Evolutionary conservation across 164 flowering plant genomes (phyloP).

Genomic region (Vitis labrusca): DNA sequence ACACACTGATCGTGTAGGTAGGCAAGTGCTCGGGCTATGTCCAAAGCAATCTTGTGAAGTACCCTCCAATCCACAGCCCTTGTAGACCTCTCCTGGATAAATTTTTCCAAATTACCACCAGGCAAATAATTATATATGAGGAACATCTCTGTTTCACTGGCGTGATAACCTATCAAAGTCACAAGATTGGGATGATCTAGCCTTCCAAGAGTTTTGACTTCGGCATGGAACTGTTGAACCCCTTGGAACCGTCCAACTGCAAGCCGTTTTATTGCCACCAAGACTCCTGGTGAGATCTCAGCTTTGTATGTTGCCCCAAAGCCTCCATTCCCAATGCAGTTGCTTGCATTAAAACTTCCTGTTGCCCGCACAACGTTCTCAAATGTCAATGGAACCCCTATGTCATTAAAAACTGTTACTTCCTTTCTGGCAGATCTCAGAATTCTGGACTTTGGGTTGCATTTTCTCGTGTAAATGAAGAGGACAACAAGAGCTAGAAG

Average conservation of each 20-base stretch:
- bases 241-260: slow-evolving; percentile 89
- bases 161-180: slow-evolving; percentile 84
- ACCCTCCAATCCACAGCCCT: slow-evolving; percentile 80
- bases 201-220: slow-evolving; percentile 82
- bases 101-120: slow-evolving; percentile 85
- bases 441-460: slow-evolving; percentile 52
- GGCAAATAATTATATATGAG: slow-evolving; percentile 81
- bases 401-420: slow-evolving; percentile 62
- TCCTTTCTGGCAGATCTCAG: slow-evolving; percentile 56
- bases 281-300: slow-evolving; percentile 64
- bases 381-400: slow-evolving; percentile 68
- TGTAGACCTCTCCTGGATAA: slow-evolving; percentile 76
- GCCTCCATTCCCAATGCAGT: slow-evolving; percentile 92
- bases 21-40: slow-evolving; percentile 84
- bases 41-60: slow-evolving; percentile 85
- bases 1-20: slow-evolving; percentile 89
- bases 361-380: slow-evolving; percentile 83
- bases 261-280: slow-evolving; percentile 82
- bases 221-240: slow-evolving; percentile 84
- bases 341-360: slow-evolving; percentile 69
- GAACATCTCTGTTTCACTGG: slow-evolving; percentile 90
- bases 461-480: slow-evolving; percentile 67
- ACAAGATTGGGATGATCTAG: slow-evolving; percentile 82
- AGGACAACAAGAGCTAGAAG: slow-evolving; percentile 67
- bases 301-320: slow-evolving; percentile 97